Conservation (phyloP, 2,329 filamentous ascomycete genomes). For the Colletotrichum horii region DNA sequence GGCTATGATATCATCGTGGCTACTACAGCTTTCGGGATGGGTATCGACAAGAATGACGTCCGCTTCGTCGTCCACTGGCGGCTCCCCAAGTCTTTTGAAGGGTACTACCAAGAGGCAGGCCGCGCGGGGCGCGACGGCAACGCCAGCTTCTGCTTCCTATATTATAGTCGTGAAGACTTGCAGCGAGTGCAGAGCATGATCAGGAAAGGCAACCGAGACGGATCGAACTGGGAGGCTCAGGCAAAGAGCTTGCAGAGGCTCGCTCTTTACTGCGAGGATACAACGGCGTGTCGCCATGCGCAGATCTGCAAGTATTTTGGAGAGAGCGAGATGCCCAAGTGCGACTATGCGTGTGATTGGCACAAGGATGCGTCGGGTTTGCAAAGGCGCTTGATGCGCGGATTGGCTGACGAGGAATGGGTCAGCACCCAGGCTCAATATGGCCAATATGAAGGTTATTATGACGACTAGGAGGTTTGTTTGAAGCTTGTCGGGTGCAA, state of each 20-base stretch:
- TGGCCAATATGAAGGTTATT: slow-evolving; percentile 61
- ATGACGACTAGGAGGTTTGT: slow-evolving; percentile 44
- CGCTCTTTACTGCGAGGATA: slow-evolving; percentile 82
- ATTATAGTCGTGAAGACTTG: slow-evolving; percentile 87
- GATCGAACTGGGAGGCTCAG: slow-evolving; percentile 52
- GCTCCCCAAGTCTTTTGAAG: slow-evolving; percentile 91
- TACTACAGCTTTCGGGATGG: slow-evolving; percentile 97
- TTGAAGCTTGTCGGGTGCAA: neutral
- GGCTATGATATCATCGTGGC: slow-evolving; percentile 93
- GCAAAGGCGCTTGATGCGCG: slow-evolving; percentile 59
- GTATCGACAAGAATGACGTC: slow-evolving; percentile 94
- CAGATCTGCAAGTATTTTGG: slow-evolving; percentile 81
- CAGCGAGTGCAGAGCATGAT: slow-evolving; percentile 72
- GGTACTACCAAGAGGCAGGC: slow-evolving; percentile 95
- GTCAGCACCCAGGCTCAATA: slow-evolving; percentile 67
- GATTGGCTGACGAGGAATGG: slow-evolving; percentile 66
- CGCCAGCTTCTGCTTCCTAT: slow-evolving; percentile 84
- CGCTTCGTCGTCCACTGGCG: slow-evolving; percentile 96
- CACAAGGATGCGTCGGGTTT: slow-evolving; percentile 71
- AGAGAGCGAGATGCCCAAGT: slow-evolving; percentile 62
- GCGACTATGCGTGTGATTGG: slow-evolving; percentile 79
- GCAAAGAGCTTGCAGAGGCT: slow-evolving; percentile 71
- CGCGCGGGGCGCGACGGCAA: slow-evolving; percentile 90
- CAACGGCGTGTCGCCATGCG: slow-evolving; percentile 74
- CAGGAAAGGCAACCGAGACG: slow-evolving; percentile 49